phyloP scores from a whole-genome alignment of 2,329 filamentous ascomycete genomes.

The Scedosporium aurantiacum region DNA sequence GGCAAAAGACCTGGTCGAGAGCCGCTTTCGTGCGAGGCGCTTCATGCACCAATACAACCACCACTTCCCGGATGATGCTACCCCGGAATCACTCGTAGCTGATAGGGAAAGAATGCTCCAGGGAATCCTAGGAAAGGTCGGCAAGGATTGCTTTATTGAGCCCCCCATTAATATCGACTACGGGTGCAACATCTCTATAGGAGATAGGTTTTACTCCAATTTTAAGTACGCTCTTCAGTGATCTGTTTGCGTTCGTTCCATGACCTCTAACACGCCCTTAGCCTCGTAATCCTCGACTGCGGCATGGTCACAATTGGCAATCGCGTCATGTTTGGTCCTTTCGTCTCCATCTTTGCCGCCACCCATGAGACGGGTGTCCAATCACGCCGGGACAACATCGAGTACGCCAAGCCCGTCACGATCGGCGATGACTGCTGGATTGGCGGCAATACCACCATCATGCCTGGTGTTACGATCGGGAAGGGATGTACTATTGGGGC shows the following conservation, averaged over 20 bases:
- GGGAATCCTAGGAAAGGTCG: slow-evolving; percentile 37
- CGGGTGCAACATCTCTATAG: slow-evolving; percentile 52
- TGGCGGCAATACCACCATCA: slow-evolving; percentile 35
- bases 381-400: slow-evolving; percentile 33
- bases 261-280: slow-evolving; percentile 10
- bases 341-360: slow-evolving; percentile 58
- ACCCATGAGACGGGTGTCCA: slow-evolving; percentile 58
- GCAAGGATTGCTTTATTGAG: slow-evolving; percentile 45
- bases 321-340: slow-evolving; percentile 60
- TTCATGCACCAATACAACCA: slow-evolving; percentile 49
- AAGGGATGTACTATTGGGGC: slow-evolving; percentile 40
- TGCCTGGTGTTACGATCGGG: slow-evolving; percentile 42
- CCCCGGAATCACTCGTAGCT: slow-evolving; percentile 24
- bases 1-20: slow-evolving; percentile 34
- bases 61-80: slow-evolving; percentile 37
- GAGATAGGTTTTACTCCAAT: slow-evolving; percentile 53
- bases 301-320: slow-evolving; percentile 58
- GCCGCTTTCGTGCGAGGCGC: slow-evolving; percentile 41
- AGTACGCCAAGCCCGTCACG: slow-evolving; percentile 32
- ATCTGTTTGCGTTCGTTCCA: background rate
- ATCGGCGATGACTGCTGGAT: slow-evolving; percentile 47
- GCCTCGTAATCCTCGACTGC: slow-evolving; percentile 59
- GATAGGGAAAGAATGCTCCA: slow-evolving; percentile 34
- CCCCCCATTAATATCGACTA: slow-evolving; percentile 54
- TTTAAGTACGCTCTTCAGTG: slow-evolving; percentile 18